Evolutionary conservation across 2,329 filamentous ascomycete species (phyloP).

Genomic region (Grosmannia serpens): DNA sequence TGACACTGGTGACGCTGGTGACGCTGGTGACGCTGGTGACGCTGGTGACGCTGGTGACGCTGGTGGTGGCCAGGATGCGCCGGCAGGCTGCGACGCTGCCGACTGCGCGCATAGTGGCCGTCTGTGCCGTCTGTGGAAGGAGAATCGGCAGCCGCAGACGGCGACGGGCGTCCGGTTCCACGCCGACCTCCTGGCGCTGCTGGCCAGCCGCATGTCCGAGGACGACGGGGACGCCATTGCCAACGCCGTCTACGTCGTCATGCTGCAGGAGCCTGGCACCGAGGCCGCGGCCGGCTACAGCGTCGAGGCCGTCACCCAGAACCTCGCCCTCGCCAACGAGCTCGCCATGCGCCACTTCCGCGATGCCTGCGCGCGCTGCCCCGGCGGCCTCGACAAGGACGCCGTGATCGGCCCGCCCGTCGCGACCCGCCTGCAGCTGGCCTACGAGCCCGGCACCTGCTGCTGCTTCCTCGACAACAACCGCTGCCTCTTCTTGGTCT

Average conservation of each 20-base stretch:
- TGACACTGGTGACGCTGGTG: too few relatives aligned
- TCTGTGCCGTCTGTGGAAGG: neutral
- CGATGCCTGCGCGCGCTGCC: neutral
- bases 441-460: neutral
- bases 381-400: neutral
- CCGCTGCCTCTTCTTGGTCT: neutral
- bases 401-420: neutral
- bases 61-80: too few relatives aligned
- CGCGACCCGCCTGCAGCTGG: neutral
- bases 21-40: too few relatives aligned
- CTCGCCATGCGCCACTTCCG: neutral
- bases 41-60: too few relatives aligned
- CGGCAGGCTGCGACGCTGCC: neutral
- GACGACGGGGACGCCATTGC: too few relatives aligned
- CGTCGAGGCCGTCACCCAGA: neutral
- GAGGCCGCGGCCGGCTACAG: neutral
- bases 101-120: neutral
- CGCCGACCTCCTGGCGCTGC: neutral
- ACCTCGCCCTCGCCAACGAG: neutral
- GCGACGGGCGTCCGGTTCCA: neutral
- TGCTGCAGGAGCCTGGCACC: neutral
- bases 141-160: neutral
- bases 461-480: neutral
- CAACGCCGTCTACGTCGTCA: neutral
- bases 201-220: neutral